Percentiles rank a stretch among this genome's conserved stretches.
Evolutionary conservation across 78 protist genomes (phyloP).

Genomic region (Dictyostelium discoideum): dicty_2.7 NC_007090.3:2286501-2287000

Average conservation of each 20-base stretch:
- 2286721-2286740: background rate
- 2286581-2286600: background rate
- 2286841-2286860: background rate
- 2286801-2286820: background rate
- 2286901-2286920: background rate
- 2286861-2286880: background rate
- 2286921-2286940: background rate
- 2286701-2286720: background rate
- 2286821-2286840: background rate
- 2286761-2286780: background rate
- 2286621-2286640: slow-evolving; percentile 18
- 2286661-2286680: background rate
- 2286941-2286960: background rate
- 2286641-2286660: slow-evolving; percentile 25
- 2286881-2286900: background rate
- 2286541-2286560: background rate
- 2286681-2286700: background rate
- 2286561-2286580: background rate
- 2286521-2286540: slow-evolving; percentile 31
- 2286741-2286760: background rate
- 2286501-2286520: background rate
- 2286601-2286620: background rate
- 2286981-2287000: background rate
- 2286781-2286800: background rate
- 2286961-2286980: background rate